These are phyloP conservation scores for Pythium insidiosum DNA, from an alignment of 352 stramenopile species.

Conservation along the genomic window DNA sequence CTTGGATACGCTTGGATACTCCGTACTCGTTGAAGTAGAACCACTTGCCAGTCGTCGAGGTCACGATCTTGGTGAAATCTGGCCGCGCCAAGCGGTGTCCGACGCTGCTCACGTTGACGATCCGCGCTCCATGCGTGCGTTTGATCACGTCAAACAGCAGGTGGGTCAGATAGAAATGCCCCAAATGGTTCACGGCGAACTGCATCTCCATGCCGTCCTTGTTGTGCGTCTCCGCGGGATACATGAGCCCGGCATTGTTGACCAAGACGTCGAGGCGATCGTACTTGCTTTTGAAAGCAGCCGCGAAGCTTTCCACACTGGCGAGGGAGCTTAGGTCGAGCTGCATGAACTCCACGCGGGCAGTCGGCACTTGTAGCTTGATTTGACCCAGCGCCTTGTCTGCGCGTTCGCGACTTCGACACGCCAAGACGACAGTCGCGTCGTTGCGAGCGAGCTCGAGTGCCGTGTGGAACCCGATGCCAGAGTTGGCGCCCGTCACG, in stretches of 20 bases:
- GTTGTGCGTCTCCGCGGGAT: slow-evolving; percentile 24
- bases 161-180: slow-evolving; percentile 46
- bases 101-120: slow-evolving; percentile 20
- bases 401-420: slow-evolving; percentile 22
- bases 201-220: slow-evolving; percentile 38
- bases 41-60: slow-evolving; percentile 11
- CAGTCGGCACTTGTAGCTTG: slow-evolving; percentile 13
- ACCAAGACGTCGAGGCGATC: slow-evolving; percentile 40
- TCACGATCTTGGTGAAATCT: slow-evolving; percentile 17
- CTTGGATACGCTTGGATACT: slow-evolving; percentile 36
- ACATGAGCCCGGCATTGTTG: slow-evolving; percentile 50
- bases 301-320: slow-evolving; percentile 25
- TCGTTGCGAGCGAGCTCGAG: slow-evolving; percentile 40
- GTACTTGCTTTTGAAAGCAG: slow-evolving; percentile 25
- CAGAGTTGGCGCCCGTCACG: slow-evolving; percentile 80
- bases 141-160: slow-evolving; percentile 14
- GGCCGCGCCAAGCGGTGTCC: slow-evolving; percentile 21
- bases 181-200: slow-evolving; percentile 54
- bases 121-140: background rate
- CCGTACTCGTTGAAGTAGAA: slow-evolving; percentile 37
- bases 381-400: slow-evolving; percentile 3
- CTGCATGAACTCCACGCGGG: slow-evolving; percentile 12
- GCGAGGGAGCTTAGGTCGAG: slow-evolving; percentile 34
- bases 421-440: slow-evolving; percentile 79
- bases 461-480: slow-evolving; percentile 78